phyloP scores from a whole-genome alignment of 306 rosid species.

The Hippophae rhamnoides region DNA sequence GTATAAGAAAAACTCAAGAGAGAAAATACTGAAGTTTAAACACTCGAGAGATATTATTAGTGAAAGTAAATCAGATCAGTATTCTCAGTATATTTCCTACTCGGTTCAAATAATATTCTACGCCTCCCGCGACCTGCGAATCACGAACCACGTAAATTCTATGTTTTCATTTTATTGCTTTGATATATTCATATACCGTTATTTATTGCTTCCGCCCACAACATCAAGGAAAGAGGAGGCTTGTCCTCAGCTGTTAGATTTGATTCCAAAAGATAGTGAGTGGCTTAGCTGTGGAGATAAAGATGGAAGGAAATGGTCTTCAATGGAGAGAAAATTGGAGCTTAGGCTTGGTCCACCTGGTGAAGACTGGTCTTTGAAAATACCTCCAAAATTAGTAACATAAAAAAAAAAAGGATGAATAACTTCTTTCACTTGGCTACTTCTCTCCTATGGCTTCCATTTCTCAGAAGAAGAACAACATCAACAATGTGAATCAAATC shows the following conservation, averaged over 20 bases:
- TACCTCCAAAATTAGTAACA: conserved; percentile 11
- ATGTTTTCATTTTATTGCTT: too few species aligned
- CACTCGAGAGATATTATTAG: too few species aligned
- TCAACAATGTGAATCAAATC: conserved; percentile 24
- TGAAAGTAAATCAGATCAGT: too few species aligned
- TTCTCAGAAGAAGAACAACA: neutral
- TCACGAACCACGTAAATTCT: too few species aligned
- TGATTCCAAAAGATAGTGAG: conserved; percentile 48
- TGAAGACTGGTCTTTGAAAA: conserved; percentile 47
- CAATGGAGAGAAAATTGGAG: conserved; percentile 64
- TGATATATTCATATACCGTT: too few species aligned
- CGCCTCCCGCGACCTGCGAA: too few species aligned
- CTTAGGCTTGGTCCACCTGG: conserved; percentile 93
- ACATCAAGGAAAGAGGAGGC: conserved; percentile 41
- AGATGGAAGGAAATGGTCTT: conserved; percentile 29
- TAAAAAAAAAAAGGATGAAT: conserved; percentile 26
- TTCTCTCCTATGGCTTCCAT: conserved; percentile 17
- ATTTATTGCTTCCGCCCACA: too few species aligned
- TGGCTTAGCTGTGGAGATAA: conserved; percentile 33
- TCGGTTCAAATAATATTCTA: too few species aligned
- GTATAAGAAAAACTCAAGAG: too few species aligned
- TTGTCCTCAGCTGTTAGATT: conserved; percentile 56
- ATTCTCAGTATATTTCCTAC: too few species aligned
- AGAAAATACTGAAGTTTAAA: too few species aligned
- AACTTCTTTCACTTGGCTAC: conserved; percentile 44